phyloP scores from a whole-genome alignment of 139 green algal genomes.

The Spirogloea muscicola region DNA sequence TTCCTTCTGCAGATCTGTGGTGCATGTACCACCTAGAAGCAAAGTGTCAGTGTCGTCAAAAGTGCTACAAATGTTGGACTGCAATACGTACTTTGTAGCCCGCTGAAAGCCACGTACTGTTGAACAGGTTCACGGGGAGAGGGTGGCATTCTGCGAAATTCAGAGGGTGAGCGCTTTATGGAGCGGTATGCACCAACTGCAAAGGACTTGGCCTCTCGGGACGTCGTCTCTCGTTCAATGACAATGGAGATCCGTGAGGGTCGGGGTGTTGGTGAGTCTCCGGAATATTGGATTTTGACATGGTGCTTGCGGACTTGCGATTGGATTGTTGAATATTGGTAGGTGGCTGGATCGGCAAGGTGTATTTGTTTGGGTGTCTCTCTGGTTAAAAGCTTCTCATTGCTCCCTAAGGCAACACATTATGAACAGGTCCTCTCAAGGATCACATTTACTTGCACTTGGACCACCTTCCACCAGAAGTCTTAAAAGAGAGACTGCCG shows the following conservation, averaged over 20 bases:
- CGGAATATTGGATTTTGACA: no score
- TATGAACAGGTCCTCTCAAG: constrained; percentile 58
- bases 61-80: not conserved
- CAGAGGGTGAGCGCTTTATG: constrained; percentile 98
- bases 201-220: constrained; percentile 95
- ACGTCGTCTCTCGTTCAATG: constrained; percentile 79
- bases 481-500: constrained; percentile 92
- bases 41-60: no score
- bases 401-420: no score
- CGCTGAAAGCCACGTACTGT: not conserved
- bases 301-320: no score
- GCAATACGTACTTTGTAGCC: not conserved
- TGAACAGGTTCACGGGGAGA: constrained; percentile 73
- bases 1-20: no score
- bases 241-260: constrained; percentile 62
- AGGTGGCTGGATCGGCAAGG: no score
- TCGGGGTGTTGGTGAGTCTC: constrained; percentile 57
- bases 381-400: no score
- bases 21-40: no score
- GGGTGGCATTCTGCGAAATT: constrained; percentile 95
- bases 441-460: constrained; percentile 99
- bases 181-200: constrained; percentile 95
- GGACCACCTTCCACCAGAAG: constrained; percentile 94
- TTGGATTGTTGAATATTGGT: no score
- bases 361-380: no score